A percentile compares a stretch with the other conserved stretches of the same genome.
phyloP scores from a whole-genome alignment of 2,329 filamentous ascomycete species.

The Hymenoscyphus scutula region DNA sequence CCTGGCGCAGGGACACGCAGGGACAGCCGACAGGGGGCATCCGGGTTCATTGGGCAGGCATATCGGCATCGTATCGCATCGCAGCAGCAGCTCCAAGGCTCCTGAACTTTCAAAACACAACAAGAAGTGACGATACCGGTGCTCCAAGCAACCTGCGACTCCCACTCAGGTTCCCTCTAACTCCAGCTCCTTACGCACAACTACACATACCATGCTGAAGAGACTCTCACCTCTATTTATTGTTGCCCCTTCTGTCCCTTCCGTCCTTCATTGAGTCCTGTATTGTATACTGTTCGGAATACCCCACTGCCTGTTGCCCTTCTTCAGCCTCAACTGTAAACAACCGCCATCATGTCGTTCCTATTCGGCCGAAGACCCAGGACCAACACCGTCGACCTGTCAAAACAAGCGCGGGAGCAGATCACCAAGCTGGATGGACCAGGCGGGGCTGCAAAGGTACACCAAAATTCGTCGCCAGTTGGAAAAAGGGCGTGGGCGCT shows the following conservation, averaged over 20 bases:
- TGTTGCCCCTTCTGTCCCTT: background rate
- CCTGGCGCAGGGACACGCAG: background rate
- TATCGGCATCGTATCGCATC: background rate
- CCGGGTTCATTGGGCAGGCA: background rate
- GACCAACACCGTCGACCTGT: conserved; percentile 57
- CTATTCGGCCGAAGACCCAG: conserved; percentile 61
- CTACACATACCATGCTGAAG: background rate
- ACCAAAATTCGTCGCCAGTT: conserved; percentile 14
- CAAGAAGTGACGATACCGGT: background rate
- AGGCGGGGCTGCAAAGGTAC: conserved; percentile 54
- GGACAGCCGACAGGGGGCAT: background rate
- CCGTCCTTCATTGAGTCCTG: background rate
- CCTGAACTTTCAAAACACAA: background rate
- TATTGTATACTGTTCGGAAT: background rate
- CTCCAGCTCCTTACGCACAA: background rate
- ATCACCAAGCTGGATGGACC: conserved; percentile 59
- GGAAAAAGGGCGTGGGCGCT: conserved; percentile 19
- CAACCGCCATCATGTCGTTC: conserved; percentile 58
- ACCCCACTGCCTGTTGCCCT: conserved; percentile 2
- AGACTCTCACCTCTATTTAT: background rate
- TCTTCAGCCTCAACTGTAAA: conserved; percentile 10
- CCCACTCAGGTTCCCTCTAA: background rate
- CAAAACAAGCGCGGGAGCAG: conserved; percentile 57
- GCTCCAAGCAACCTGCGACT: no score
- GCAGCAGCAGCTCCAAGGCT: background rate